Base-by-base conservation (phyloP, 78 protist genomes). In the Chrysochromulina tobinii region DNA sequence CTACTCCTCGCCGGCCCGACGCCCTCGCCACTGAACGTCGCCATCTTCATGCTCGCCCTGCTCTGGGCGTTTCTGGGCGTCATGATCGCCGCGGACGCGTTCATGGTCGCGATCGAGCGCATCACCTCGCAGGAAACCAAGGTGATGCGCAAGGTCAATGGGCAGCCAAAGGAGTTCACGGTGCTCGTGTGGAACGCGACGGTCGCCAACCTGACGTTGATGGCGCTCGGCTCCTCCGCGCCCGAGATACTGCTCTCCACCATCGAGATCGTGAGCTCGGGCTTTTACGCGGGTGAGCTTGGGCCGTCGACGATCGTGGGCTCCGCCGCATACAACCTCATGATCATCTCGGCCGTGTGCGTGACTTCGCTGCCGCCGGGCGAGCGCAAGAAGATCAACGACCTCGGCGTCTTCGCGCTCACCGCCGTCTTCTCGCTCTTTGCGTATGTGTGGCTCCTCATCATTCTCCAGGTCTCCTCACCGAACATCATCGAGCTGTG, bases 201-300 rank as follows among this genome's bases (percentile, higher is more conserved):
- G 2, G 89, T 91, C 25, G 93, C 93, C 4, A 91, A 91, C 61
- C 58, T 91, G 68, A 81, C 89, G 23, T 88, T 91, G n/a, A 61
- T 91, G 79, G 93, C 93, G 38, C 89, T 91, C 51, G 93, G 93
- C 7, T 91, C 93, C 38, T 69, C 87, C 11, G 87, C 93, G 2
- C 93, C 93, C 6, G 93, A 91, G 69, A 64, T 64, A 0, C 69
- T 64, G 9, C 69, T 64, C 69, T 6, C 69, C 23, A 64, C 17
- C 27, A 64, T 64, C 17, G 69, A 15, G 25, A 15, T 6, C 69
- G 20, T 12, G 6, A 21, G 25, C 8, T 17, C 15, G 27, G 7
- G 3, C 27, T 6, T 15, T 21, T 6, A 64, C 25, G 69, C 69
- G 69, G 69, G 20, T 21, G 69, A 64, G 69, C 69, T 89, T 5